These are phyloP conservation scores for Mortierella sp. DNA, from an alignment of 371 early-diverging fungal genomes.

Conservation along the genomic window DNA sequence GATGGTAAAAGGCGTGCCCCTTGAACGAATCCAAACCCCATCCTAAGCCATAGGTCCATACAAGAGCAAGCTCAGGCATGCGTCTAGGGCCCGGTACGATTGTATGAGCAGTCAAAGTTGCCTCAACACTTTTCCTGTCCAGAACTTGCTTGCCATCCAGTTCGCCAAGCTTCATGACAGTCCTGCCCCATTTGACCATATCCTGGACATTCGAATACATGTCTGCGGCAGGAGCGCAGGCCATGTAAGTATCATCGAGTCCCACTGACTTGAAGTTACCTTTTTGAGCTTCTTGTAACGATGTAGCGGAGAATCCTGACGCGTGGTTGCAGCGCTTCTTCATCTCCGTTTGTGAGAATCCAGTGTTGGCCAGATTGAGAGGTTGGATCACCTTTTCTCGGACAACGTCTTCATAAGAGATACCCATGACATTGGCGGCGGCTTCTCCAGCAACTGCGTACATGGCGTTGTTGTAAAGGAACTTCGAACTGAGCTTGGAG, in stretches of 20 bases:
- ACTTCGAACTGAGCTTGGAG: not conserved
- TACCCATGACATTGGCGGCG: slow-evolving; percentile 15
- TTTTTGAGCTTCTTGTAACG: slow-evolving; percentile 10
- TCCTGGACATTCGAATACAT: slow-evolving; percentile 26
- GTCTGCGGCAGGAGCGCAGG: slow-evolving; percentile 19
- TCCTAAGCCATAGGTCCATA: slow-evolving; percentile 15
- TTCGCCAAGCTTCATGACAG: slow-evolving; percentile 13
- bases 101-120: not conserved
- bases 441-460: slow-evolving; percentile 29
- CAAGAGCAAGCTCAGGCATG: slow-evolving; percentile 6
- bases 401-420: slow-evolving; percentile 14
- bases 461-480: slow-evolving; percentile 21
- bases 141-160: slow-evolving; percentile 21
- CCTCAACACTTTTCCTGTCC: slow-evolving; percentile 5
- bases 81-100: not conserved
- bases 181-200: slow-evolving; percentile 10
- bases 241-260: not conserved
- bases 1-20: slow-evolving; percentile 15
- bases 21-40: slow-evolving; percentile 19
- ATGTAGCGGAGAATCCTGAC: not conserved
- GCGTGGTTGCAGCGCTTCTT: slow-evolving; percentile 10
- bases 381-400: slow-evolving; percentile 14
- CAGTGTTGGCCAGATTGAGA: slow-evolving; percentile 12
- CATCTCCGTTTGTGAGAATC: slow-evolving; percentile 13
- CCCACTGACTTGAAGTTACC: not conserved